Percentiles rank a stretch among this genome's conserved stretches.
phyloP scores from a whole-genome alignment of 1,139 yeast genomes.

The Protomyces arabidopsidicola region DNA sequence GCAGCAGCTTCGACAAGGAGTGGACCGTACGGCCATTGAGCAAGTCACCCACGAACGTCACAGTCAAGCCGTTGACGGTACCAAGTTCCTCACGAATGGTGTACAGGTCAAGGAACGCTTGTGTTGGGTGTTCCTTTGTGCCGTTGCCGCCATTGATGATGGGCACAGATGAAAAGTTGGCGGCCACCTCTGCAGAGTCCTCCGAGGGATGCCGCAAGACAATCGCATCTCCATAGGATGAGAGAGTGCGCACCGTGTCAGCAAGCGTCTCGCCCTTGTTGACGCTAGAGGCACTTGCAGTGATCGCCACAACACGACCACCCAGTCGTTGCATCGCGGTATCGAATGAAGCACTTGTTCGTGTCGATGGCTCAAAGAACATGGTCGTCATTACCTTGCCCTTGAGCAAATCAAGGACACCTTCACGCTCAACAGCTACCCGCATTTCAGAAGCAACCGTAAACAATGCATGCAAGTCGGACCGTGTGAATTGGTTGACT shows the following conservation, averaged over 20 bases:
- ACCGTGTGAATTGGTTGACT: constrained; percentile 77
- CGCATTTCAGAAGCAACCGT: constrained; percentile 98
- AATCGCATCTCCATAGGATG: constrained; percentile 94
- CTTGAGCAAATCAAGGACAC: constrained; percentile 81
- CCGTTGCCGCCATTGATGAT: constrained; percentile 82
- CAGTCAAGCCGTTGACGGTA: constrained; percentile 94
- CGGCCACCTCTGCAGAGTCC: constrained; percentile 88
- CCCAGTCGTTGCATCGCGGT: constrained; percentile 99
- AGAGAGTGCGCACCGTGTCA: constrained; percentile 91
- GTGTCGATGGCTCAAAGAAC: constrained; percentile 97
- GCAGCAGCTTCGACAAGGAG: constrained; percentile 83
- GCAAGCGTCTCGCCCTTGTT: constrained; percentile 98
- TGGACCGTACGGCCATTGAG: constrained; percentile 98
- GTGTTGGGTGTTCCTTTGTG: constrained; percentile 70
- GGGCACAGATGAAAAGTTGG: constrained; percentile 94
- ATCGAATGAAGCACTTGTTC: constrained; percentile 93
- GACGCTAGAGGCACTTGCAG: constrained; percentile 81
- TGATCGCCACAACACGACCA: constrained; percentile 88
- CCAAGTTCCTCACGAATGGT: constrained; percentile 99
- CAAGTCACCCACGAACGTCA: constrained; percentile 98
- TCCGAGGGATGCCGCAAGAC: constrained; percentile 95
- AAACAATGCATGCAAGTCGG: constrained; percentile 86
- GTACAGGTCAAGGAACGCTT: constrained; percentile 93
- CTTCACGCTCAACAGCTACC: constrained; percentile 92
- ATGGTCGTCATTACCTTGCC: constrained; percentile 91